Evolutionary conservation across 169 alveolate species (phyloP), one percentile per base, ranked within the genome.

Genomic region (Plasmodium knowlesi): DNA sequence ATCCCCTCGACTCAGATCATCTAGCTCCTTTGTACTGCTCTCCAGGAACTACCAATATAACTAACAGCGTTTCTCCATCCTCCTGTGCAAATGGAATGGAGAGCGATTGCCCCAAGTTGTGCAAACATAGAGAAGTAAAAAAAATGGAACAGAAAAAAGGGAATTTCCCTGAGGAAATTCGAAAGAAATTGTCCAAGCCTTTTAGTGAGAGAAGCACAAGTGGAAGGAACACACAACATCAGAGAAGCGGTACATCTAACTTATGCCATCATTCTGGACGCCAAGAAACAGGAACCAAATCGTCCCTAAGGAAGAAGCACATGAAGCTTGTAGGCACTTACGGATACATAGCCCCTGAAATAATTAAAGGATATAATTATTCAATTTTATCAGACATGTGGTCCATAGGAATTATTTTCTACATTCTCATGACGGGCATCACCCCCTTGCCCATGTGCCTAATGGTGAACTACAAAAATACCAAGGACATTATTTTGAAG

Each of bases 401-500:
- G 99, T 95, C 98, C 53, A 96, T 98, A 1, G 99, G 99, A 80
- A 96, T 98, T 34, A 98, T 98, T 37, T 95, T 98, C 25, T 98
- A 97, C 89, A 98, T 97, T 57, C 92, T 98, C 14, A 97, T 98
- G 98, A 97, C 99, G 50, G 99, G 99, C 0, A 95, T 97, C 14
- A 98, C 99, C 5, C 99, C 99, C 28, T 94, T 97, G n/a, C 96
- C 98, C 34, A 98, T 98, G 98, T 98, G 97, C 71, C 82, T 93
- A 61, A 97, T 98, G 98, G 94, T 96, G 79, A 97, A 97, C 83
- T 98, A 98, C 61, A 93, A 95, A 43, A 94, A 97, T 34, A 97
- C 98, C 22, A 93, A 96, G 46, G 97, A 96, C 9, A 98, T 97
- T 72, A 92, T 97, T 50, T 91, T 95, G 10, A 96, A 95, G 46